Evolutionary conservation across 352 stramenopile species (phyloP).

Genomic region (Globisporangium splendens): DNA sequence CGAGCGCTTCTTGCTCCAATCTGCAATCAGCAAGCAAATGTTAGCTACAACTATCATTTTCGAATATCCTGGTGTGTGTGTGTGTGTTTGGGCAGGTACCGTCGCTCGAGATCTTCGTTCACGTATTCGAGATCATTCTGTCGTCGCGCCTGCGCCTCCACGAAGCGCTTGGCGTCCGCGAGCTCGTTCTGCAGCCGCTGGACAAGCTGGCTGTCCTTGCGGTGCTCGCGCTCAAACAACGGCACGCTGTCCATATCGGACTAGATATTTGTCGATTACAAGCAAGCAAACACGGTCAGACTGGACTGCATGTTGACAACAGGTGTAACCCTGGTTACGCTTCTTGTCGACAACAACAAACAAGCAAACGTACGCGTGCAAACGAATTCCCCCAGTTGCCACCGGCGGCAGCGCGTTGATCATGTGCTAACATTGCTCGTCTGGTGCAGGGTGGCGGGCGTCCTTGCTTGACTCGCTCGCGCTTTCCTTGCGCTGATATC

Average conservation of each 20-base stretch:
- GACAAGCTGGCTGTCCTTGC: slow-evolving; percentile 80
- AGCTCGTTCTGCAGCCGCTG: slow-evolving; percentile 84
- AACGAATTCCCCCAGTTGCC: slow-evolving; percentile 55
- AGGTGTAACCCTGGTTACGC: too few species aligned
- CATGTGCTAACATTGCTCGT: slow-evolving; percentile 19
- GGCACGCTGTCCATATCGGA: slow-evolving; percentile 81
- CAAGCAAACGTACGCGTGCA: slow-evolving; percentile 21
- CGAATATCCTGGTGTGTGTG: too few species aligned
- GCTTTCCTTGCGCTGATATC: neutral
- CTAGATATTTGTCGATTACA: slow-evolving; percentile 15
- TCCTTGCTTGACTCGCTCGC: too few species aligned
- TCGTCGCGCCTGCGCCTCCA: slow-evolving; percentile 73
- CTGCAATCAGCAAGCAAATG: slow-evolving; percentile 10
- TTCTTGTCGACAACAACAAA: neutral
- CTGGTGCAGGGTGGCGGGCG: neutral
- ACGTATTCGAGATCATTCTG: slow-evolving; percentile 87
- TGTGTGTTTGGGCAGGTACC: slow-evolving; percentile 23
- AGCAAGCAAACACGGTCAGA: neutral
- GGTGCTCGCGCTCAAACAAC: slow-evolving; percentile 84
- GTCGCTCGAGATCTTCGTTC: slow-evolving; percentile 82
- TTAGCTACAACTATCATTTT: too few species aligned
- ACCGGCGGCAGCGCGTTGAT: slow-evolving; percentile 24
- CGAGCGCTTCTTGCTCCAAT: slow-evolving; percentile 77
- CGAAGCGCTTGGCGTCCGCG: slow-evolving; percentile 77
- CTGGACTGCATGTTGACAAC: too few species aligned